Evolutionary conservation across 2,329 filamentous ascomycete species (phyloP), one percentile per base, ranked within the genome.

Genomic region (Aurifilum marmelostoma): DNA sequence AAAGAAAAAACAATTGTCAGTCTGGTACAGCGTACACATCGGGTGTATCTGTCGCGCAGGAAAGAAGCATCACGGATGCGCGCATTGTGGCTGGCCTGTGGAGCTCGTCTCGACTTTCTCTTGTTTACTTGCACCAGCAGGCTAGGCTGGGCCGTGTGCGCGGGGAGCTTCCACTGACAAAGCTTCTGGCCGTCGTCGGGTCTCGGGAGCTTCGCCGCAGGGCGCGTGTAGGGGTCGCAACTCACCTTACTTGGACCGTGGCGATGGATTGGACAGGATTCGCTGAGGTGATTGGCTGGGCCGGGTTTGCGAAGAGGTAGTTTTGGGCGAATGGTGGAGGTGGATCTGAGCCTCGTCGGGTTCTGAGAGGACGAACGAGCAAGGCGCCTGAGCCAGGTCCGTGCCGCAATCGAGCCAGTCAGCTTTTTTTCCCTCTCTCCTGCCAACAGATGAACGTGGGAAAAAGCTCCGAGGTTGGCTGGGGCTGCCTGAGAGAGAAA

Each of bases 281-380:
- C 52, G 61, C 43, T 37, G 54, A 50, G 67, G 50, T 71, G 70
- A 71, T 71, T 71, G 70, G 70, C 70, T 70, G 66, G 63, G 41
- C 47, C 62, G 62, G 65, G 65, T 65, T 70, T 68, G 63, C 61
- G 63, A 67, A 68, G 68, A 67, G 52, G 68, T 67, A 70, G 29
- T 61, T 66, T 66, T 65, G 63, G 64, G 66, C 68, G 70, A 71
- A 67, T 71, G 70, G 68, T 71, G 70, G 70, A 71, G 70, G 70
- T 71, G 68, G 67, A 65, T 67, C 62, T 70, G 67, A 64, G 61
- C 63, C 67, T 67, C 58, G 67, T 67, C 62, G 68, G 64, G 50
- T 59, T 69, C 63, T 71, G 61, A 69, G 67, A 69, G 67, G 68
- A 70, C 62, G 68, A 58, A 65, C 60, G 52, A 56, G 54, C 32